Evolutionary conservation across 2,329 filamentous ascomycete genomes (phyloP).

Genomic region (Mariannaea sp.): DNA sequence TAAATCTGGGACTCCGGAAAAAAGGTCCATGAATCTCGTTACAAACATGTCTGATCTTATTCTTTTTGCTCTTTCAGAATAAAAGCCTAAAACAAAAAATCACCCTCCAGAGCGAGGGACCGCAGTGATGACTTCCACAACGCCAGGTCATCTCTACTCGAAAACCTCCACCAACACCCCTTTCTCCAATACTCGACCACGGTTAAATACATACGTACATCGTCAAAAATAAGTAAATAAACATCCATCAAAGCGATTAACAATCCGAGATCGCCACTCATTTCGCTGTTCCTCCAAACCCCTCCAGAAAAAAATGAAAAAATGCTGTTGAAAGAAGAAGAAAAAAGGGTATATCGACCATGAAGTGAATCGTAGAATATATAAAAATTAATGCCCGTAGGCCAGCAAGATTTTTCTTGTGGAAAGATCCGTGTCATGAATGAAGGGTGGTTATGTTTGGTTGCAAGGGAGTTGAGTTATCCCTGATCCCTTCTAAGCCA

Average conservation of each 20-base stretch:
- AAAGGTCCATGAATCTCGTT: constrained; percentile 25
- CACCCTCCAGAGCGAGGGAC: not conserved
- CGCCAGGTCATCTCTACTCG: constrained; percentile 21
- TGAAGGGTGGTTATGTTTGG: constrained; percentile 12
- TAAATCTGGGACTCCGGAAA: constrained; percentile 16
- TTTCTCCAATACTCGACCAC: constrained; percentile 22
- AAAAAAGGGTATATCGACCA: constrained; percentile 41
- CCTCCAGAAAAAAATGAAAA: constrained; percentile 19
- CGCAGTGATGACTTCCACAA: constrained; percentile 16
- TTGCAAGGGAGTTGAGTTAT: constrained; percentile 23
- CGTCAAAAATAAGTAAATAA: constrained; percentile 32
- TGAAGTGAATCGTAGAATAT: constrained; percentile 38
- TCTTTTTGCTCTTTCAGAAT: constrained; percentile 28
- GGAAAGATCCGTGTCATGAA: constrained; percentile 19
- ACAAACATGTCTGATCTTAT: constrained; percentile 32
- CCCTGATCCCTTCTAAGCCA: constrained; percentile 13
- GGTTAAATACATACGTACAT: constrained; percentile 36
- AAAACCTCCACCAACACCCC: constrained; percentile 21
- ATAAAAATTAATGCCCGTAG: constrained; percentile 34
- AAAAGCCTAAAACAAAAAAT: constrained; percentile 21
- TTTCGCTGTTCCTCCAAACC: constrained; percentile 27
- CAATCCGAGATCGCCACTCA: constrained; percentile 27
- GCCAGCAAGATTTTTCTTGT: constrained; percentile 18
- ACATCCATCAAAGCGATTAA: constrained; percentile 24
- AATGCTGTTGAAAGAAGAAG: constrained; percentile 30